These are phyloP conservation scores for Pouteria glomerata DNA, from an alignment of 148 eudicot species.

Conservation along the genomic window DNA sequence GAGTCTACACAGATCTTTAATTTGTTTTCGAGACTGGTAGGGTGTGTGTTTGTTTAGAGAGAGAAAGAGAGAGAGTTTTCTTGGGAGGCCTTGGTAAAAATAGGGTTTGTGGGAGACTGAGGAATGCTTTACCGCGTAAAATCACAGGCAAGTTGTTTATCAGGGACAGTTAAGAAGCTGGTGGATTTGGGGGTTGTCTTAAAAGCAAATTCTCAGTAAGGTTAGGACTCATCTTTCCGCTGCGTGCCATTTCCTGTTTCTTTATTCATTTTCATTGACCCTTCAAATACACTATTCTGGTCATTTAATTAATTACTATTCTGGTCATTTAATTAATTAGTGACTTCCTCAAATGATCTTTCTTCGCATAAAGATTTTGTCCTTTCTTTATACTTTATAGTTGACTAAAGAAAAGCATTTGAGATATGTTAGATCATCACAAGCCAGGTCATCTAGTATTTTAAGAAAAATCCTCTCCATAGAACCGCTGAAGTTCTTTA, in stretches of 20 bases:
- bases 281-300: too few species aligned
- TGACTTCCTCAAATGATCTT: too few species aligned
- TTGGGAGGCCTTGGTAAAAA: constrained; percentile 1
- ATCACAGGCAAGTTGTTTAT: neutral
- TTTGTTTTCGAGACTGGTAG: too few species aligned
- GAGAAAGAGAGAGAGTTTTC: constrained; percentile 5
- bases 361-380: neutral
- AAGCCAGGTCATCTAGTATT: neutral
- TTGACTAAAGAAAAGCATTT: neutral
- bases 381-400: neutral
- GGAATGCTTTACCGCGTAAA: neutral
- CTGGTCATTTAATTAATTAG: too few species aligned
- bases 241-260: neutral
- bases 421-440: constrained; percentile 3
- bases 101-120: constrained; percentile 9
- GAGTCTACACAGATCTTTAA: too few species aligned
- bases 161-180: neutral
- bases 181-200: neutral
- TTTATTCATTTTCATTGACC: neutral
- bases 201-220: constrained; percentile 12
- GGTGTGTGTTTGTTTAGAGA: too few species aligned
- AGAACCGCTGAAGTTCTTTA: neutral
- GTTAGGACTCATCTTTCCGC: constrained; percentile 6
- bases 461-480: constrained; percentile 15
- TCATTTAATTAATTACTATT: too few species aligned